These are phyloP conservation scores for Zygoascus ofunaensis DNA, from an alignment of 805 yeast genomes.

Conservation along the genomic window DNA sequence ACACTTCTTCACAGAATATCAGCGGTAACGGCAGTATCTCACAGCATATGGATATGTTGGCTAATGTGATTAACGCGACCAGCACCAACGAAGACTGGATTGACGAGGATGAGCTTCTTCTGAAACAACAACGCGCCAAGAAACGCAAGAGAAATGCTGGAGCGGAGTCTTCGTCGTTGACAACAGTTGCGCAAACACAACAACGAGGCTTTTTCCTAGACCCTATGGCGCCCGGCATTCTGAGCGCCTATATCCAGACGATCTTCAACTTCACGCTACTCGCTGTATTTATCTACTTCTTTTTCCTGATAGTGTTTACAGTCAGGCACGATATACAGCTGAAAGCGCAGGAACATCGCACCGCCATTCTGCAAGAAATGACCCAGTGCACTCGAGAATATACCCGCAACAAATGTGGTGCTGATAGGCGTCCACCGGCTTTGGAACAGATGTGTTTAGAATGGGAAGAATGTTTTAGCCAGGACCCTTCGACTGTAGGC, in stretches of 20 bases:
- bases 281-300: conserved; percentile 41
- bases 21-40: neutral
- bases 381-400: conserved; percentile 63
- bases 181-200: neutral
- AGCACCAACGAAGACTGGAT: neutral
- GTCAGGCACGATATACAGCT: conserved; percentile 60
- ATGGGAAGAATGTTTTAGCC: conserved; percentile 78
- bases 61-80: neutral
- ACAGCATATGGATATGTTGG: neutral
- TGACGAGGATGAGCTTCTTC: neutral
- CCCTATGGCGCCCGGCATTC: conserved; percentile 39
- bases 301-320: conserved; percentile 44
- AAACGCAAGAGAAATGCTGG: neutral
- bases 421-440: conserved; percentile 63
- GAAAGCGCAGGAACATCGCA: conserved; percentile 54
- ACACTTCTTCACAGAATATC: no score
- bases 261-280: conserved; percentile 47
- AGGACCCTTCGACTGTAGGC: conserved; percentile 61
- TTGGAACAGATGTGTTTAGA: conserved; percentile 56
- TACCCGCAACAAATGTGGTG: conserved; percentile 57
- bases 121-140: neutral
- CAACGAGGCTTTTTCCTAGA: conserved; percentile 8
- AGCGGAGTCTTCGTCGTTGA: neutral
- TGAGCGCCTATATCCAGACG: conserved; percentile 57
- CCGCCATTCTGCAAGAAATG: conserved; percentile 54